Conservation (phyloP, 73 alveolate species). For the Effrenium voratum region DNA sequence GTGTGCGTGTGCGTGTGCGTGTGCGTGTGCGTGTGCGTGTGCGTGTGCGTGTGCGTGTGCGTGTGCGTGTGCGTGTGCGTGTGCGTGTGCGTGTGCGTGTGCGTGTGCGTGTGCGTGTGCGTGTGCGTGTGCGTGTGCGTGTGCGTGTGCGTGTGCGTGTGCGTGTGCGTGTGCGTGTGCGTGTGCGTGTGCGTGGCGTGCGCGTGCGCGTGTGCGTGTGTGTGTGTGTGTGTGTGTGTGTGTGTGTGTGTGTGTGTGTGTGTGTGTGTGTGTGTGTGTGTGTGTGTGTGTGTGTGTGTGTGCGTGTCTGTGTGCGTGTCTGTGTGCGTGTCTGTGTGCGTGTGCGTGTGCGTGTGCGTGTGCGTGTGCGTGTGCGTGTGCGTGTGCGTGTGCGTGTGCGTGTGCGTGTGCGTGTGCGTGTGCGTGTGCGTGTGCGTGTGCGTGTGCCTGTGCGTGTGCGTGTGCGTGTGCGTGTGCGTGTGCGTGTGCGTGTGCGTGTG, state of each 20-base stretch:
- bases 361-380: too few species aligned
- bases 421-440: too few species aligned
- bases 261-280: background rate
- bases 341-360: too few species aligned
- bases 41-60: background rate
- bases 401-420: too few species aligned
- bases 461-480: too few species aligned
- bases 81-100: background rate
- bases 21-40: background rate
- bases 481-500: too few species aligned
- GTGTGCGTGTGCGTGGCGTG: background rate
- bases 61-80: background rate
- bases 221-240: background rate
- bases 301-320: background rate
- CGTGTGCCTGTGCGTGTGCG: too few species aligned
- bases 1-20: background rate
- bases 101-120: background rate
- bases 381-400: too few species aligned
- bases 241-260: background rate
- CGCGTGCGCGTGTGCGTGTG: background rate
- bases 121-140: background rate
- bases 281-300: background rate
- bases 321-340: too few species aligned
- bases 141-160: background rate
- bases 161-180: too few species aligned